Evolutionary conservation across 495 filamentous ascomycete species (phyloP), one percentile per base, ranked within the genome.

Genomic region (Pseudevernia furfuracea): DNA sequence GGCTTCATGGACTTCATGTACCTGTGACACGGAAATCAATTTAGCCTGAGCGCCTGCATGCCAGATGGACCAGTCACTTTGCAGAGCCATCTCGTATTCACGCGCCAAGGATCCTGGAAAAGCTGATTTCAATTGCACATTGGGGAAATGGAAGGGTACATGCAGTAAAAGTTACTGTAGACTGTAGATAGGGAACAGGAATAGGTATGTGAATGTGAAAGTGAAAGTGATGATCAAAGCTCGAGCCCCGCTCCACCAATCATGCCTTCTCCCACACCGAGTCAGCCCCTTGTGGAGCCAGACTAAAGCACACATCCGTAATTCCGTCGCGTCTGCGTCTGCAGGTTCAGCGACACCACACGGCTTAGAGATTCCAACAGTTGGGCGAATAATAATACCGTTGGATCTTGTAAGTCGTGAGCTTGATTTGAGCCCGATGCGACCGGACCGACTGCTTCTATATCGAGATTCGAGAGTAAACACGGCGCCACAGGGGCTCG

Each of bases 301-400:
- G 41, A 36, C 61, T 53, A 56, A 53, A 56, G 48, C 21, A 49
- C 19, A 28, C 19, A 48, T 49, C 62, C 62, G 55, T 48, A 34
- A 34, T 48, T 58, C 62, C 62, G 62, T 46, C 62, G 41, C 55
- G 43, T 64, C 41, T 52, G 55, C 62, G 32, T 64, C 41, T 58
- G 62, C 43, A 23, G 56, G 56, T 59, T 28, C 55, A 38, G 55
- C 21, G 19, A 44, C 14, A 19, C 32, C 21, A 52, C 28, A 58
- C 55, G 56, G 39, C 56, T 55, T 49, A n/a, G 30, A 38, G 41
- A 11, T 8, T 64, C 21, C 28, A 44, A 17, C 32, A 32, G 4
- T 17, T n/a, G 7, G 11, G 9, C 4, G n/a, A n/a, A n/a, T n/a
- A n/a, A n/a, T n/a, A 17, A 44, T 43, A 10, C 30, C 37, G 9